Evolutionary conservation across 495 filamentous ascomycete species (phyloP), one percentile per base, ranked within the genome.

Genomic region (Pyronema omphalodes): DNA sequence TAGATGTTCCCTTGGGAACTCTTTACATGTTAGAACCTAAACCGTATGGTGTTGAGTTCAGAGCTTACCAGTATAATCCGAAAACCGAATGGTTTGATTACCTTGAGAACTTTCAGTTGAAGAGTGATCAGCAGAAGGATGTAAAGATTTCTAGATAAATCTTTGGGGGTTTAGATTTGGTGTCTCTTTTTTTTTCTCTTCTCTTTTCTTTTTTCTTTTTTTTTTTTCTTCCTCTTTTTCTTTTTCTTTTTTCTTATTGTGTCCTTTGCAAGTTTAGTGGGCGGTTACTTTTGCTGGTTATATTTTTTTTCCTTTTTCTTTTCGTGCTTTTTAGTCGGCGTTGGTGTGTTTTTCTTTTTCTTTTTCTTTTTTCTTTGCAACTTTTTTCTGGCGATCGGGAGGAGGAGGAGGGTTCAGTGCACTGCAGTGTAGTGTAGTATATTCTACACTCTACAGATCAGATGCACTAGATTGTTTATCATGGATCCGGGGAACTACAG

Each of bases 1-100:
- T 98, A 41, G 88, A 95, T 61, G 83, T 94, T 39, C 91, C 91
- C 5, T 71, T 98, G 49, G 91, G 91, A 8, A 84, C 89, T 66
- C 70, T 96, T 18, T 96, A 94, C 64, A 82, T 84, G 62, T 77
- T 98, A 49, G 89, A 98, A 66, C 91, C 91, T 37, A 96, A 94
- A 73, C 91, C 91, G 3, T 98, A 98, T 60, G 91, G 91, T 0
- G 88, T 94, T 54, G 91, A 93, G 46, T 95, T 95, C 67, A 86
- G 86, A 65, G 89, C 88, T 0, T 96, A 93, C 70, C 74, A 76
- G 47, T 95, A 94, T 70, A 85, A 95, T 62, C 71, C 80, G 37
- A 70, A 72, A 17, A 76, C 61, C 17, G 80, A 81, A 49, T 85
- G 80, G 79, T 98, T 98, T 60, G 80, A 93, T 55, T 75, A 85